A percentile compares a stretch with the other conserved stretches of the same genome.
phyloP scores from a whole-genome alignment of 148 eudicot species.

The Selenicereus undatus region DNA sequence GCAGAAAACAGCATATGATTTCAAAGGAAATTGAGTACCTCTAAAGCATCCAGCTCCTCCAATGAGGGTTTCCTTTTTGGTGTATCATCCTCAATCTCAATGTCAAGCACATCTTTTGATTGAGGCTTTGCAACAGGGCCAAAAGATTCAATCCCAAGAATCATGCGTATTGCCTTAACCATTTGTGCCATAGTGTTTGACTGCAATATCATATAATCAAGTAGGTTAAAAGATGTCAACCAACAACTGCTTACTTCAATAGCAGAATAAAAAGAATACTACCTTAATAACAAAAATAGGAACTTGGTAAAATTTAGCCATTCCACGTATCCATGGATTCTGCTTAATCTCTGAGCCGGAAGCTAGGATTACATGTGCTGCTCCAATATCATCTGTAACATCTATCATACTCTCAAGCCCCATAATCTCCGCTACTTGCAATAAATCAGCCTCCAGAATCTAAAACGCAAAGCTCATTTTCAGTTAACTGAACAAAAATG shows the following conservation, averaged over 20 bases:
- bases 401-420: conserved; percentile 75
- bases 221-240: not conserved
- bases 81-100: conserved; percentile 83
- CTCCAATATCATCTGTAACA: conserved; percentile 69
- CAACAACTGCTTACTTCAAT: not conserved
- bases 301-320: conserved; percentile 86
- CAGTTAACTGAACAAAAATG: not conserved
- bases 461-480: conserved; percentile 24
- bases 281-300: conserved; percentile 96
- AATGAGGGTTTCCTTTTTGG: conserved; percentile 76
- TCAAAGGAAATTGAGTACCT: conserved; percentile 43
- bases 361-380: conserved; percentile 78
- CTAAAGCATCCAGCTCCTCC: conserved; percentile 98
- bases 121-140: conserved; percentile 37
- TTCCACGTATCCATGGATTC: conserved; percentile 93
- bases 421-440: conserved; percentile 86
- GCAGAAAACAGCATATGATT: not conserved
- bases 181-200: conserved; percentile 95
- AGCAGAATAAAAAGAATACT: conserved; percentile 11
- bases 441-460: conserved; percentile 82
- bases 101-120: conserved; percentile 41
- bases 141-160: conserved; percentile 62
- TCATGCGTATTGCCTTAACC: conserved; percentile 95
- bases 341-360: conserved; percentile 74
- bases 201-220: conserved; percentile 37